These are phyloP conservation scores for Podaxis mareebaensis DNA, from an alignment of 768 basidiomycete genomes.

Conservation along the genomic window DNA sequence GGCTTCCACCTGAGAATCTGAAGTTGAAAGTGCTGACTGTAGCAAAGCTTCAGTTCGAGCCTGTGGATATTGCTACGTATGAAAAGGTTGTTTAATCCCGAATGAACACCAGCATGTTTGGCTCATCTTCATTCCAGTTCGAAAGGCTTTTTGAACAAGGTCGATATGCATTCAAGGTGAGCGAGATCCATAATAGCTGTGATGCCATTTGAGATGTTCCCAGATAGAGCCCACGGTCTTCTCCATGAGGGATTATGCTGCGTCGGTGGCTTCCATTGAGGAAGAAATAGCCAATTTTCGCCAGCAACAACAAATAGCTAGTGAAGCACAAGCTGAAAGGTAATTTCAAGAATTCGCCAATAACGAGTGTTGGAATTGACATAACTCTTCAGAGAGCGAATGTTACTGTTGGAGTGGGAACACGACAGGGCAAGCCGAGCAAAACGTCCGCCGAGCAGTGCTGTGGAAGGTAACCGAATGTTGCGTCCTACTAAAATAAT, in stretches of 20 bases:
- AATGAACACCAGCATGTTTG: neutral
- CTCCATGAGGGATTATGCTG: conserved; percentile 50
- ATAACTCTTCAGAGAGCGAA: conserved; percentile 31
- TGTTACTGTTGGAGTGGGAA: conserved; percentile 9
- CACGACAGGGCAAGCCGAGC: neutral
- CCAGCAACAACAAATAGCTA: conserved; percentile 36
- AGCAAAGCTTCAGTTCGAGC: conserved; percentile 50
- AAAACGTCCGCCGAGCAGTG: neutral
- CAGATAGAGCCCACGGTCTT: conserved; percentile 53
- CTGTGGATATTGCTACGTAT: conserved; percentile 49
- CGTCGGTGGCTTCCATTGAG: conserved; percentile 40
- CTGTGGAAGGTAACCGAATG: neutral
- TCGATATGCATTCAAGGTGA: conserved; percentile 50
- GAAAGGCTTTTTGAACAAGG: conserved; percentile 55
- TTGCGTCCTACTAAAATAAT: neutral
- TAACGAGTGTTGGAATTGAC: conserved; percentile 41
- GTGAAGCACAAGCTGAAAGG: conserved; percentile 41
- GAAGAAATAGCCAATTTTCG: conserved; percentile 44
- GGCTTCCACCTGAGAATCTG: neutral
- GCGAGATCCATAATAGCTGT: neutral
- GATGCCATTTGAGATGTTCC: conserved; percentile 12
- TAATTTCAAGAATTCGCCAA: conserved; percentile 26
- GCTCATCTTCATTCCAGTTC: conserved; percentile 33
- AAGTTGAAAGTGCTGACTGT: neutral
- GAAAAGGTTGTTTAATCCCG: conserved; percentile 35